Evolutionary conservation across 2,329 filamentous ascomycete species (phyloP), one percentile per base, ranked within the genome.

Genomic region (Colletotrichum simmondsii): DNA sequence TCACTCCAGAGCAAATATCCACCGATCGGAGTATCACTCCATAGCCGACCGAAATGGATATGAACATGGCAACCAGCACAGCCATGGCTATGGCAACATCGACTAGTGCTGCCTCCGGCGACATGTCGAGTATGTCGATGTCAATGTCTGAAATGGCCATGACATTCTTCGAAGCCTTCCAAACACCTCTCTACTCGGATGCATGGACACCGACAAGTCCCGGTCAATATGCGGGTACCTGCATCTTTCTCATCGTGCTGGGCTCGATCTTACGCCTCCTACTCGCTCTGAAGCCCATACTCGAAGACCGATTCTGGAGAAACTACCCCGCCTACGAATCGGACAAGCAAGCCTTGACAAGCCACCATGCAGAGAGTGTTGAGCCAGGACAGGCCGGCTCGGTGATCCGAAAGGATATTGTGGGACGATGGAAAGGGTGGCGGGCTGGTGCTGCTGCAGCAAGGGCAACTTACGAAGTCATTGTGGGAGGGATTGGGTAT

Each of bases 231-330:
- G 95, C 94, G 2, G 96, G 91, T 68, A 97, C 95, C 30, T 97
- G 96, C 86, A 93, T 98, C 81, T 98, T 98, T 84, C 89, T 98
- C 71, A 92, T 98, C 80, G 77, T 93, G 46, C 91, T 98, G 65
- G 92, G 92, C 73, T 86, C 92, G 72, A 78, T 93, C 67, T 91
- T 92, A 78, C 93, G 95, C 62, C 83, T 87, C n/a, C 86, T 98
- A 12, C 85, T 96, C 62, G 95, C 95, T 2, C 85, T 90, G 77
- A 95, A 94, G 80, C 90, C 84, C 83, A 91, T 85, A 81, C 88
- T 84, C 81, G 90, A 89, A 81, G 79, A 85, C 75, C 84, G 86
- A 56, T 97, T 72, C 60, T 76, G 75, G 57, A 65, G 59, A 11
- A 76, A 70, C 37, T 59, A 56, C 12, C 61, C 35, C 35, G 60